Evolutionary conservation across 148 eudicot species (phyloP).

Genomic region (Camellia japonica): DNA sequence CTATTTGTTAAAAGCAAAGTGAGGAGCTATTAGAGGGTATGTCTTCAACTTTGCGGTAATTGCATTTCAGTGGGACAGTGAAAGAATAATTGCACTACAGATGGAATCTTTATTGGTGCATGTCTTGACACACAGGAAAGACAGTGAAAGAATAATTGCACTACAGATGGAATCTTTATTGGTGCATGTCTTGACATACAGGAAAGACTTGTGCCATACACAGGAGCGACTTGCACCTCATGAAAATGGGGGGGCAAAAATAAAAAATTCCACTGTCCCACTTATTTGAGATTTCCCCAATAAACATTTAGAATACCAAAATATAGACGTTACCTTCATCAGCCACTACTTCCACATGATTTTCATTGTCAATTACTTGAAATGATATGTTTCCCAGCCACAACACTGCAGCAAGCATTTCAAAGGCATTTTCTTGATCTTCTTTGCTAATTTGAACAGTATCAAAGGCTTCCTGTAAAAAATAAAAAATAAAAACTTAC

Average conservation of each 20-base stretch:
- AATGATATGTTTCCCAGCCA: slow-evolving; percentile 97
- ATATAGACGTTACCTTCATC: slow-evolving; percentile 65
- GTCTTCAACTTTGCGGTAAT: neutral
- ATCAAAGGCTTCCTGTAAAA: slow-evolving; percentile 69
- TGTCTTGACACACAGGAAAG: no score
- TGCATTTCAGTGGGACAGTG: no score
- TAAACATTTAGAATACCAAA: slow-evolving; percentile 13
- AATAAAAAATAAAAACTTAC: neutral
- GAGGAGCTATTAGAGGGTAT: neutral
- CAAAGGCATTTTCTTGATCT: slow-evolving; percentile 66
- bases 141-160: no score
- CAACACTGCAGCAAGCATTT: slow-evolving; percentile 81
- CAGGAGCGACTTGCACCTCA: no score
- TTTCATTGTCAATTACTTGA: slow-evolving; percentile 64
- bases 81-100: no score
- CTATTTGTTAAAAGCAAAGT: neutral
- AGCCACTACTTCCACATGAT: slow-evolving; percentile 67
- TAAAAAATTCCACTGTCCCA: no score
- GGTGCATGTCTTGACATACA: no score
- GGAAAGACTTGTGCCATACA: no score
- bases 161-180: no score
- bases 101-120: no score
- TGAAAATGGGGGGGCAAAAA: no score
- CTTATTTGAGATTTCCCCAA: no score
- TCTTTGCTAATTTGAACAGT: slow-evolving; percentile 56